Conservation (phyloP, 192 early-diverging fungal genomes). For the Rhizoclosmatium globosum region DNA sequence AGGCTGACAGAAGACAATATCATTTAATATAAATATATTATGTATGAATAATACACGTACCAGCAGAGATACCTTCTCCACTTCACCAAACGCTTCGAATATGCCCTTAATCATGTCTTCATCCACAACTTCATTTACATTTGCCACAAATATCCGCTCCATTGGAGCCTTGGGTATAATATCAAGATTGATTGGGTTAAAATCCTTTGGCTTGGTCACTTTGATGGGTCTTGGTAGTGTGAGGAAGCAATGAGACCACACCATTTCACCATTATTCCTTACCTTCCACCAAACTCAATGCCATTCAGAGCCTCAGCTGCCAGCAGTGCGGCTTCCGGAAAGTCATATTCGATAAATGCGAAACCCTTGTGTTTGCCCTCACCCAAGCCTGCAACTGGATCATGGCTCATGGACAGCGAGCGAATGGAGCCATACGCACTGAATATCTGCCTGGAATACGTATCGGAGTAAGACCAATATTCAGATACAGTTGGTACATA, state of each 20-base stretch:
- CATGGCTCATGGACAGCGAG: constrained; percentile 81
- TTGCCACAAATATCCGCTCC: constrained; percentile 84
- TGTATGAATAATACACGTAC: constrained; percentile 50
- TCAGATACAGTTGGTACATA: background rate
- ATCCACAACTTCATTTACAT: constrained; percentile 77
- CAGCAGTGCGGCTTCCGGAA: constrained; percentile 83
- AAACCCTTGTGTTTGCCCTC: constrained; percentile 86
- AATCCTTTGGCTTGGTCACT: constrained; percentile 89
- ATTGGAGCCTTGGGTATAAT: constrained; percentile 69
- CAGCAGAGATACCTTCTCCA: constrained; percentile 72
- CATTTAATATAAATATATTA: background rate
- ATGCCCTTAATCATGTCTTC: constrained; percentile 80
- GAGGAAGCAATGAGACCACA: background rate
- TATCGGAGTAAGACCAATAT: too few species aligned
- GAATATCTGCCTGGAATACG: constrained; percentile 60
- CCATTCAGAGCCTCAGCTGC: constrained; percentile 85
- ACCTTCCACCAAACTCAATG: constrained; percentile 82
- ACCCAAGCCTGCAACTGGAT: constrained; percentile 58
- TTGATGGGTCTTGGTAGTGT: constrained; percentile 66
- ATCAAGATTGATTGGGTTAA: constrained; percentile 64
- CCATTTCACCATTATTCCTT: background rate
- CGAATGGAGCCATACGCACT: constrained; percentile 80
- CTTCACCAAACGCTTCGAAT: constrained; percentile 85
- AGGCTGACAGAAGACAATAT: constrained; percentile 53
- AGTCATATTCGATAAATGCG: constrained; percentile 90